A percentile compares a stretch with the other conserved stretches of the same genome.
phyloP scores from a whole-genome alignment of 345 rosid genomes.

The Cardiospermum halicacabum region DNA sequence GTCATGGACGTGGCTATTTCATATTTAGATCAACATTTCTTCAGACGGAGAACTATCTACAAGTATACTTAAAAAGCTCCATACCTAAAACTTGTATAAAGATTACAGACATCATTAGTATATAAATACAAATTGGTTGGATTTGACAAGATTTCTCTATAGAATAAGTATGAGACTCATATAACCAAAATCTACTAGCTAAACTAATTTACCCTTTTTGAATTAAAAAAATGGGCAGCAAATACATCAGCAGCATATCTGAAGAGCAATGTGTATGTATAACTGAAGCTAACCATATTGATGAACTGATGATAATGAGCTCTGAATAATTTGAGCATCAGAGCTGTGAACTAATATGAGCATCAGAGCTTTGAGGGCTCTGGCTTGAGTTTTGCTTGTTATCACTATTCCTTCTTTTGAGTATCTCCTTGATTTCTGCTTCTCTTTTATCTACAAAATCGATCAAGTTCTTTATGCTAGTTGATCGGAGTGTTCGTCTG shows the following conservation, averaged over 20 bases:
- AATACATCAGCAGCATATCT: neutral
- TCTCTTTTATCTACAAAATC: constrained; percentile 62
- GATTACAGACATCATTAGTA: constrained; percentile 3
- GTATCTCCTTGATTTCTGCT: constrained; percentile 45
- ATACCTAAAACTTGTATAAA: neutral
- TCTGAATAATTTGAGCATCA: neutral
- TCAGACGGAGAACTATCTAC: neutral
- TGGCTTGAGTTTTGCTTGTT: constrained; percentile 33
- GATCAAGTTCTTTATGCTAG: constrained; percentile 46
- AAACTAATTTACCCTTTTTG: neutral
- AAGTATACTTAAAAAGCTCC: neutral
- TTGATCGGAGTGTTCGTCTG: constrained; percentile 28
- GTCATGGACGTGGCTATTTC: neutral
- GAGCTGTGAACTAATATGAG: constrained; percentile 23
- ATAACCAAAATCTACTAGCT: neutral
- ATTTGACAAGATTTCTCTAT: constrained; percentile 1
- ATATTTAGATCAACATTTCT: too few relatives aligned
- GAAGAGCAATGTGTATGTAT: neutral
- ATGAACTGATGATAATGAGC: neutral
- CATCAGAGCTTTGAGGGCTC: constrained; percentile 40
- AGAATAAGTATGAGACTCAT: neutral
- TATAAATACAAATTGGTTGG: constrained; percentile 2
- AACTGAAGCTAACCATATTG: neutral
- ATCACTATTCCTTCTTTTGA: constrained; percentile 42
- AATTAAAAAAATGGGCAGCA: neutral